Percentiles rank a stretch among this genome's conserved stretches.
These are phyloP conservation scores for Claviceps sp. DNA, from an alignment of 2,329 filamentous ascomycete genomes.

Conservation along the genomic window DNA sequence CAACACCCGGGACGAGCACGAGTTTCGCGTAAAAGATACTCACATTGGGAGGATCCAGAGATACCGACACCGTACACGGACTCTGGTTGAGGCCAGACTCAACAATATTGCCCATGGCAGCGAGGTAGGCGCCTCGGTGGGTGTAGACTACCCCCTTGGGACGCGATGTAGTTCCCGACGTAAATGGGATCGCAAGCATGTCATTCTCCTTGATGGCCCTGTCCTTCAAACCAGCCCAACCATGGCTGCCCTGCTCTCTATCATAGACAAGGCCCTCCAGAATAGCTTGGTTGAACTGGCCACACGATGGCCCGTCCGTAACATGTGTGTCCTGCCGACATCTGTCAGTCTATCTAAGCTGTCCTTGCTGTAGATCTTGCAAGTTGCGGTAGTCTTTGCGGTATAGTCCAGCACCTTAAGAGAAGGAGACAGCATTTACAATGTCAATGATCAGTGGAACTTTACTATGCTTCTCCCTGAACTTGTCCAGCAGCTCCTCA, in stretches of 20 bases:
- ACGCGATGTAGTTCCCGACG: conserved; percentile 77
- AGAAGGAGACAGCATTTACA: conserved; percentile 15
- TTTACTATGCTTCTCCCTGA: conserved; percentile 42
- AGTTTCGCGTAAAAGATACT: neutral
- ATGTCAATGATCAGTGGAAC: conserved; percentile 65
- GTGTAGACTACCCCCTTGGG: conserved; percentile 93
- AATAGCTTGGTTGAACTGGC: conserved; percentile 74
- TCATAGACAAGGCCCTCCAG: conserved; percentile 69
- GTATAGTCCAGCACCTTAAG: too few relatives aligned
- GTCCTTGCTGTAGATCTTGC: too few relatives aligned
- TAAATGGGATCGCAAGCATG: conserved; percentile 80
- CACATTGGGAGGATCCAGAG: conserved; percentile 90
- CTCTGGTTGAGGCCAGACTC: conserved; percentile 73
- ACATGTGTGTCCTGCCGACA: conserved; percentile 57
- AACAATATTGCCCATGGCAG: conserved; percentile 70
- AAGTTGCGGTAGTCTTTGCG: too few relatives aligned
- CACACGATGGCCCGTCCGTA: conserved; percentile 57
- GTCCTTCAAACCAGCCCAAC: conserved; percentile 64
- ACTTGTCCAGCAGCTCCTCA: conserved; percentile 53
- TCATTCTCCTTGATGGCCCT: conserved; percentile 65
- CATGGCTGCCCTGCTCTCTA: conserved; percentile 44
- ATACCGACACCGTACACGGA: conserved; percentile 67
- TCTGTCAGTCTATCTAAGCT: too few relatives aligned
- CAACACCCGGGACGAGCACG: too few relatives aligned
- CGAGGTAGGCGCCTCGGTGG: conserved; percentile 77